A percentile compares a stretch with the other conserved stretches of the same genome.
These are phyloP conservation scores for Kodamaea sp. DNA, from an alignment of 1,139 yeast species.

Conservation along the genomic window DNA sequence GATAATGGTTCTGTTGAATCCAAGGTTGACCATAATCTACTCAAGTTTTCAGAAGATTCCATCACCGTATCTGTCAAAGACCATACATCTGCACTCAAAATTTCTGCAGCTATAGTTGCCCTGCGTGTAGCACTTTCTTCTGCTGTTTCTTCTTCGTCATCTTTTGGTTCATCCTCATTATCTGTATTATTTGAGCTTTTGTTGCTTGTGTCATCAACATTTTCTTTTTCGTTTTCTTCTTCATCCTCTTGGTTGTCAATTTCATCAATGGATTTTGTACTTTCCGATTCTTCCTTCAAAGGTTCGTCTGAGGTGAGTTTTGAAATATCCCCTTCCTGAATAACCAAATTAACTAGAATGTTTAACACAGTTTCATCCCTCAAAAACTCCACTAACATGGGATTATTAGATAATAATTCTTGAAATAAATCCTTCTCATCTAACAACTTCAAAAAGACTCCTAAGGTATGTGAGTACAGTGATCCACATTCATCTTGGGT, in stretches of 20 bases:
- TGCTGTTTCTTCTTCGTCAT: slow-evolving; percentile 31
- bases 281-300: slow-evolving; percentile 4
- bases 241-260: slow-evolving; percentile 6
- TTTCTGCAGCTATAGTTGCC: slow-evolving; percentile 88
- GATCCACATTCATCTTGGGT: slow-evolving; percentile 26
- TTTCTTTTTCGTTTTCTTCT: slow-evolving; percentile 9
- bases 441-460: slow-evolving; percentile 59
- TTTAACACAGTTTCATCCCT: slow-evolving; percentile 69
- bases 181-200: slow-evolving; percentile 11
- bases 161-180: slow-evolving; percentile 18
- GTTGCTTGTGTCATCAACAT: slow-evolving; percentile 32
- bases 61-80: slow-evolving; percentile 87
- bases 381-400: slow-evolving; percentile 74
- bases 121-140: slow-evolving; percentile 61
- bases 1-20: slow-evolving; percentile 58
- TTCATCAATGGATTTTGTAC: slow-evolving; percentile 11
- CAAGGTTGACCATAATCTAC: slow-evolving; percentile 74
- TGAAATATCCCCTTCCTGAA: slow-evolving; percentile 36
- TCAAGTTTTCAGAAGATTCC: slow-evolving; percentile 65
- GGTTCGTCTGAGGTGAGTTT: slow-evolving; percentile 6
- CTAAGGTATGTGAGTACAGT: slow-evolving; percentile 16
- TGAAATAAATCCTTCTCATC: slow-evolving; percentile 87
- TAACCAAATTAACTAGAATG: slow-evolving; percentile 64
- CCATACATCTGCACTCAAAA: slow-evolving; percentile 91
- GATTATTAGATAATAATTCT: slow-evolving; percentile 78